Evolutionary conservation across 306 rosid species (phyloP).

Genomic region (Glycine latifolia): DNA sequence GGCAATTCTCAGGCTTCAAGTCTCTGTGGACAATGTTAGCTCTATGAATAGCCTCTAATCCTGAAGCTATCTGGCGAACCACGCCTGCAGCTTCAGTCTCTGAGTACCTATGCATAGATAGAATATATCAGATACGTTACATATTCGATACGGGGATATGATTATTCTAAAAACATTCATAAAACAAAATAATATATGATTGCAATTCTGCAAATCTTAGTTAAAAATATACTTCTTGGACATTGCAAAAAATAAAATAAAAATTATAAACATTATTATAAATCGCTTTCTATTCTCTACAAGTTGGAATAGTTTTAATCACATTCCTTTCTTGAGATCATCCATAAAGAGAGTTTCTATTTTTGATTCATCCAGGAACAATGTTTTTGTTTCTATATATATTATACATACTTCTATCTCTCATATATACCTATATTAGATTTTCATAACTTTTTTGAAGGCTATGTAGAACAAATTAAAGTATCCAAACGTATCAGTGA

Average conservation of each 20-base stretch:
- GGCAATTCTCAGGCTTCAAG: slow-evolving; percentile 91
- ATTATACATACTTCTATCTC: not conserved
- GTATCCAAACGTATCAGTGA: no score
- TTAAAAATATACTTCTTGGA: no score
- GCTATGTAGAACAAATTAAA: not conserved
- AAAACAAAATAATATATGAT: not conserved
- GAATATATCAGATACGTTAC: no score
- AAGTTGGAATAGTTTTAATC: not conserved
- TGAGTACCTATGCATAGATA: slow-evolving; percentile 44
- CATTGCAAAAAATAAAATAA: no score
- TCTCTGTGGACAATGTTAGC: slow-evolving; percentile 87
- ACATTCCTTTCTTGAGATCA: not conserved
- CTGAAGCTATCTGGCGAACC: slow-evolving; percentile 72
- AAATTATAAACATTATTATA: not conserved
- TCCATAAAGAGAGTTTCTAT: not conserved
- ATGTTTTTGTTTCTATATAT: not conserved
- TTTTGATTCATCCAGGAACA: not conserved
- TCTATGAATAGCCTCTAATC: slow-evolving; percentile 69
- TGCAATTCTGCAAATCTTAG: no score
- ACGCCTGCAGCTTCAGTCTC: slow-evolving; percentile 80
- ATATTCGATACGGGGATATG: no score
- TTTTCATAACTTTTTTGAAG: not conserved
- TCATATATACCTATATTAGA: not conserved
- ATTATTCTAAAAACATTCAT: no score
- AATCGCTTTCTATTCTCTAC: not conserved